These are phyloP conservation scores for Echinochloa phyllopogon DNA, from an alignment of 176 grass and related monocot species.

Conservation along the genomic window DNA sequence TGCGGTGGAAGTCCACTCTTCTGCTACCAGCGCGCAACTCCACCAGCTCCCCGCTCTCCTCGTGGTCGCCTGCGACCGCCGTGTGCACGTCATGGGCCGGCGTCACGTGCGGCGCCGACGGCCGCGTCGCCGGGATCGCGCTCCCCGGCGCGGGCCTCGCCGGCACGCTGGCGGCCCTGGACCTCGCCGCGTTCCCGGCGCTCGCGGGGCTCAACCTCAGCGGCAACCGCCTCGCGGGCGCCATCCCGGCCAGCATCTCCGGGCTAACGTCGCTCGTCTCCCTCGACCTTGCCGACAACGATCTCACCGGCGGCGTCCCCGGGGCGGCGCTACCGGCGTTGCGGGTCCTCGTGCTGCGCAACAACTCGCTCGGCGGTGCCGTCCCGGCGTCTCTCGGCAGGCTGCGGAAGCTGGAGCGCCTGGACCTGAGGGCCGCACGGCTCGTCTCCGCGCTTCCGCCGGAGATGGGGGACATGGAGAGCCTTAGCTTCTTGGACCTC, in stretches of 20 bases:
- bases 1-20: constrained; percentile 34
- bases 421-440: constrained; percentile 16
- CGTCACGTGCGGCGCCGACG: constrained; percentile 7
- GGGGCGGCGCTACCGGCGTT: constrained; percentile 10
- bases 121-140: neutral
- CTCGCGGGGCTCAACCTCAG: constrained; percentile 44
- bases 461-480: constrained; percentile 35
- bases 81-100: constrained; percentile 38
- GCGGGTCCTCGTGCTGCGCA: constrained; percentile 8
- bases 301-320: constrained; percentile 33
- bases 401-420: neutral
- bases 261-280: constrained; percentile 20
- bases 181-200: constrained; percentile 11
- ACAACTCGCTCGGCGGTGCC: constrained; percentile 37
- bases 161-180: constrained; percentile 10
- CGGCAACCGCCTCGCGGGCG: constrained; percentile 36
- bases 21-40: neutral
- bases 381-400: constrained; percentile 15
- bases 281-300: constrained; percentile 35
- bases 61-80: neutral
- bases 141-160: neutral
- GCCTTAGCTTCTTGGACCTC: constrained; percentile 35
- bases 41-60: constrained; percentile 10
- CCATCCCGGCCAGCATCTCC: constrained; percentile 30
- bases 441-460: constrained; percentile 11